Evolutionary conservation across 164 flowering plant species (phyloP).

Genomic region (Nymphaea thermarum): DNA sequence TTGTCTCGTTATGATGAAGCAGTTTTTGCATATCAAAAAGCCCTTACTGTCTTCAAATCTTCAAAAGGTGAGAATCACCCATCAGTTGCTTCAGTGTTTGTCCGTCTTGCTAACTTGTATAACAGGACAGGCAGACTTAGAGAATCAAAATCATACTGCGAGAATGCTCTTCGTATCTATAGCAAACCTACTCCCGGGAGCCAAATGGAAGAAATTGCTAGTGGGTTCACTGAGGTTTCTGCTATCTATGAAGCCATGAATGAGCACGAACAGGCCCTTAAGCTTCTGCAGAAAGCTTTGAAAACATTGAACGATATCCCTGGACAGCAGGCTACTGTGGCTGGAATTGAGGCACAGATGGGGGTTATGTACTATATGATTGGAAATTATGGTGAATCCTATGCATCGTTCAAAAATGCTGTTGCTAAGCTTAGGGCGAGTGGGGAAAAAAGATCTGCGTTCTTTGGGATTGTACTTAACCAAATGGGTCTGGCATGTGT

Average conservation of each 20-base stretch:
- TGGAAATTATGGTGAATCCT: slow-evolving; percentile 68
- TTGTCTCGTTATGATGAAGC: slow-evolving; percentile 80
- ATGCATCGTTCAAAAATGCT: slow-evolving; percentile 50
- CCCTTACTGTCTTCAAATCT: slow-evolving; percentile 72
- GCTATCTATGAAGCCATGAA: slow-evolving; percentile 88
- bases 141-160: slow-evolving; percentile 78
- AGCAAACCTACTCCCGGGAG: slow-evolving; percentile 60
- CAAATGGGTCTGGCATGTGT: slow-evolving; percentile 96
- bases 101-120: slow-evolving; percentile 77
- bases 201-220: slow-evolving; percentile 80
- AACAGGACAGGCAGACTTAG: slow-evolving; percentile 68
- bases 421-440: slow-evolving; percentile 60
- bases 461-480: slow-evolving; percentile 84
- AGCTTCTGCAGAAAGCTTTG: slow-evolving; percentile 66
- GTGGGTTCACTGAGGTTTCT: slow-evolving; percentile 73
- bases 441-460: slow-evolving; percentile 79
- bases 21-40: slow-evolving; percentile 81
- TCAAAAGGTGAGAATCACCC: slow-evolving; percentile 90
- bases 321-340: slow-evolving; percentile 82
- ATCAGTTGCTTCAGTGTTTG: slow-evolving; percentile 71
- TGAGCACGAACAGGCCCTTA: slow-evolving; percentile 75
- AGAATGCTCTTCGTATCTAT: slow-evolving; percentile 80
- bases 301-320: slow-evolving; percentile 62
- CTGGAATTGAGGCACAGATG: slow-evolving; percentile 93
- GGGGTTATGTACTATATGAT: slow-evolving; percentile 85